Conservation (phyloP, 1,284 basidiomycete genomes). For the Laetiporus sulphureus region DNA sequence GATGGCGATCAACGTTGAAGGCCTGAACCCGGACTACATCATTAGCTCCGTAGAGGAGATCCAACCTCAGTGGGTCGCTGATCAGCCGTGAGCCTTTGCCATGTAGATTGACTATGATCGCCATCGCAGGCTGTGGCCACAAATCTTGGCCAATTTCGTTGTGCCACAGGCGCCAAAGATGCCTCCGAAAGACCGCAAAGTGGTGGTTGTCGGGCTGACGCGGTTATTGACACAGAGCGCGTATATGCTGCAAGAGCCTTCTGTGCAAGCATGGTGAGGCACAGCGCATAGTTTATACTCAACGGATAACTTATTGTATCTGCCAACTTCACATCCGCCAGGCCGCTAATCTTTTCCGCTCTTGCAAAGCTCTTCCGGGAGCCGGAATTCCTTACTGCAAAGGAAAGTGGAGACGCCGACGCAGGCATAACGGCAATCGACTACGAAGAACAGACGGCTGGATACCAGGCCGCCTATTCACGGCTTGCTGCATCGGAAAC, state of each 20-base stretch:
- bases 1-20: constrained; percentile 70
- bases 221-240: constrained; percentile 72
- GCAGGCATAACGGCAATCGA: constrained; percentile 75
- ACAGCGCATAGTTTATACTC: too few species aligned
- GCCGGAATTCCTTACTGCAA: constrained; percentile 57
- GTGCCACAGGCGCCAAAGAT: constrained; percentile 80
- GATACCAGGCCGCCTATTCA: constrained; percentile 93
- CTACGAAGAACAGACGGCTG: constrained; percentile 82
- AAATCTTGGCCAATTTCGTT: constrained; percentile 77
- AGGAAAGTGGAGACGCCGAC: constrained; percentile 42
- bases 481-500: constrained; percentile 78
- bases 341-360: constrained; percentile 64
- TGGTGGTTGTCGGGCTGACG: constrained; percentile 80
- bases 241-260: constrained; percentile 59
- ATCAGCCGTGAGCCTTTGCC: too few species aligned
- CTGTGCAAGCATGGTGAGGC: constrained; percentile 64
- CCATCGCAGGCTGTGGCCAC: constrained; percentile 69
- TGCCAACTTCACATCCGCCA: too few species aligned
- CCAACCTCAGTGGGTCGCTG: constrained; percentile 75
- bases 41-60: constrained; percentile 77
- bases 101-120: constrained; percentile 2
- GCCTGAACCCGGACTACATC: constrained; percentile 72
- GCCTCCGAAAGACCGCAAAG: constrained; percentile 76
- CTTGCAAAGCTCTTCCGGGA: constrained; percentile 76
- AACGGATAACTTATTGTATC: too few species aligned